Evolutionary conservation across 176 grass and related monocot species (phyloP).

Genomic region (Thinopyrum elongatum): DNA sequence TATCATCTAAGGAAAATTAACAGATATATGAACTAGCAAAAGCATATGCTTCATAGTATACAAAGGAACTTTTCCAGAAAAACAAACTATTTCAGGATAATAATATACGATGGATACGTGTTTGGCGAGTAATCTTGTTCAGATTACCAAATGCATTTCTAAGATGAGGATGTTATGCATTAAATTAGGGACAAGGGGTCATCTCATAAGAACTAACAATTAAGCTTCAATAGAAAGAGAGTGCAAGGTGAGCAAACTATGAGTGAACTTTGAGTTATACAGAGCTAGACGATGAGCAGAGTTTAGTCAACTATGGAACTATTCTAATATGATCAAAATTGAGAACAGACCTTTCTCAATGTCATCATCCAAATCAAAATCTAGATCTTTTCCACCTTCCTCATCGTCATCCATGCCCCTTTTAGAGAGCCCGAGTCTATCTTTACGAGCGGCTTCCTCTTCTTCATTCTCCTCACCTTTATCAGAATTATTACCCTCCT

Average conservation of each 20-base stretch:
- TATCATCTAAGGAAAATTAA: not conserved
- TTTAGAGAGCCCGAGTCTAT: slow-evolving; percentile 54
- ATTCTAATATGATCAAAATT: not conserved
- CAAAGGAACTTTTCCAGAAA: not conserved
- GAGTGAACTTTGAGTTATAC: not conserved
- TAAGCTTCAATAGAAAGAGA: not conserved
- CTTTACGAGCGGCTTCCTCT: slow-evolving; percentile 69
- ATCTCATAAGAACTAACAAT: slow-evolving; percentile 8
- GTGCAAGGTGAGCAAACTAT: not conserved
- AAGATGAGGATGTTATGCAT: not conserved
- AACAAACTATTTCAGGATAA: not conserved
- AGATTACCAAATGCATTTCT: not conserved
- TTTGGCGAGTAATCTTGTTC: not conserved
- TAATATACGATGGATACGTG: not conserved
- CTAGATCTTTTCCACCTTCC: slow-evolving; percentile 73
- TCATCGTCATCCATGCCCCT: slow-evolving; percentile 82
- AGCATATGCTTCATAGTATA: slow-evolving; percentile 18
- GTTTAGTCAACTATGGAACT: not conserved
- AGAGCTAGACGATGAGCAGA: not conserved
- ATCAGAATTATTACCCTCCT: slow-evolving; percentile 64
- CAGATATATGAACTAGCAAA: not conserved
- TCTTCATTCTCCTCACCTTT: slow-evolving; percentile 76
- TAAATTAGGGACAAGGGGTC: not conserved
- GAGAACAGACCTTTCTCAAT: slow-evolving; percentile 79
- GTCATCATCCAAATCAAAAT: slow-evolving; percentile 97